Evolutionary conservation across 331 rosid species (phyloP), one percentile per base, ranked within the genome.

Genomic region (Pyrus hybrid): DNA sequence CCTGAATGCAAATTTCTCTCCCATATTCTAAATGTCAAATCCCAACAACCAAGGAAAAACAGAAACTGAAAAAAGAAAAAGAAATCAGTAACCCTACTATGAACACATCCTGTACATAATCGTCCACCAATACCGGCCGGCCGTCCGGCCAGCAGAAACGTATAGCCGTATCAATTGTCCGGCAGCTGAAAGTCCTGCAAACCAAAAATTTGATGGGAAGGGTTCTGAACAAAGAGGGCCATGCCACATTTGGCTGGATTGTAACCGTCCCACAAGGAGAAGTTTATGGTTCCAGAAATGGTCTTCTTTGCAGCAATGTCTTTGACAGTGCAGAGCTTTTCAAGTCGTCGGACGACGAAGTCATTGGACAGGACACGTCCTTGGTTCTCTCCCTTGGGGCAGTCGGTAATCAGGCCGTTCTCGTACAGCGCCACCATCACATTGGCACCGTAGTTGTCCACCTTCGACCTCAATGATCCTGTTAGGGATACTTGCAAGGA

Each of bases 361-460:
- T 94, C 99, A 4, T 89, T 92, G 71, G 97, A 85, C 25, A 94
- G 83, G 70, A 94, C 93, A 1, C 93, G 91, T 2, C 93, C 99
- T 84, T 80, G 92, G 91, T 94, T 94, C 80, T 90, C 99, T 35
- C 99, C 99, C 79, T 63, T 85, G 7, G 88, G 85, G 62, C 93
- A 88, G 75, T 90, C 91, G 0, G 89, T 95, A 23, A 95, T 91
- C 83, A 90, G 76, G 49, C 97, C 88, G 35, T 81, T 90, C 73
- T 95, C 97, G 61, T 95, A 90, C 41, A 95, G 81, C 1, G 93
- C 99, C 47, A 89, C 97, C 93, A 95, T 85, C 37, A 92, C 83
- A 76, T 88, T 78, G 18, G 81, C 93, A 25, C 92, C 99, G 13
- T 83, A 23, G n/a, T 72, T 69, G 41, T 92, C 97, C 51, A 87